These are phyloP conservation scores for Tricholomella constricta DNA, from an alignment of 768 basidiomycete species.

Conservation along the genomic window DNA sequence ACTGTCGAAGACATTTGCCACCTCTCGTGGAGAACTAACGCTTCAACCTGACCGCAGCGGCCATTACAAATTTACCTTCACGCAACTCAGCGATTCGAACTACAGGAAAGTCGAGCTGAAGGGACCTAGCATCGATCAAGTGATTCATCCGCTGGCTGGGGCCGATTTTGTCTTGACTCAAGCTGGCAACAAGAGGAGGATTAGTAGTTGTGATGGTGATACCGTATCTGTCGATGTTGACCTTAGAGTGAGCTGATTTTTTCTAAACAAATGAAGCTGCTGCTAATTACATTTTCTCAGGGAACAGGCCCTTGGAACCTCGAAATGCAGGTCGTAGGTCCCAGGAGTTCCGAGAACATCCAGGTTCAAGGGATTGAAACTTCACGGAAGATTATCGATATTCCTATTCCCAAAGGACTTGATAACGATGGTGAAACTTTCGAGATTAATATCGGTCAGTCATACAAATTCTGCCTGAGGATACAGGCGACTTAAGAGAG, in stretches of 20 bases:
- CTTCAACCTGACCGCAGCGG: constrained; percentile 89
- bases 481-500: constrained; percentile 13
- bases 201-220: constrained; percentile 81
- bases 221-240: constrained; percentile 78
- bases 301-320: constrained; percentile 92
- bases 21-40: constrained; percentile 78
- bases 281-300: constrained; percentile 34
- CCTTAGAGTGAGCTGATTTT: constrained; percentile 59
- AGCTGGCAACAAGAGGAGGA: constrained; percentile 47
- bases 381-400: constrained; percentile 53
- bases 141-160: constrained; percentile 86
- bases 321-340: constrained; percentile 79
- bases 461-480: not conserved
- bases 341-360: constrained; percentile 62
- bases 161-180: constrained; percentile 65
- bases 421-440: constrained; percentile 73
- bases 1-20: constrained; percentile 57
- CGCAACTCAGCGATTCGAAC: constrained; percentile 77
- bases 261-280: not conserved
- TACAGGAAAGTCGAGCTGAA: constrained; percentile 77
- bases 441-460: constrained; percentile 75
- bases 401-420: constrained; percentile 69
- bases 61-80: constrained; percentile 83
- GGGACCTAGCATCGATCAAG: constrained; percentile 80
- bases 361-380: constrained; percentile 56